These are phyloP conservation scores for Ganoderma meredithae DNA, from an alignment of 1,284 basidiomycete species.

Conservation along the genomic window DNA sequence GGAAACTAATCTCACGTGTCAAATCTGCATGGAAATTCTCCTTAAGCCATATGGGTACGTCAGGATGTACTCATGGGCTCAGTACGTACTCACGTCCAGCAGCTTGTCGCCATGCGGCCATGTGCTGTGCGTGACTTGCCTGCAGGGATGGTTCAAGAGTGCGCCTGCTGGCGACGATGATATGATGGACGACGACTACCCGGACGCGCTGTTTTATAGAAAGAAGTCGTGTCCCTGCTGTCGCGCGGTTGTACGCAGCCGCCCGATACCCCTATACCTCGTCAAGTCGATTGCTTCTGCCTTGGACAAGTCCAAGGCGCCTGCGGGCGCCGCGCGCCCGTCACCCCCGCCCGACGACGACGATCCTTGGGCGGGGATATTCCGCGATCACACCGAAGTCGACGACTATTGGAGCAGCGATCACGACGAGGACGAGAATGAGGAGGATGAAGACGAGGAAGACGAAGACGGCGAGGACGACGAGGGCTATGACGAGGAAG, in stretches of 20 bases:
- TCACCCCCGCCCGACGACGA: conserved; percentile 45
- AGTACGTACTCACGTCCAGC: conserved; percentile 6
- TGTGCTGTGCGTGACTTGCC: conserved; percentile 68
- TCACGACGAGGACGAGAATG: conserved; percentile 45
- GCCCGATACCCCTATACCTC: conserved; percentile 72
- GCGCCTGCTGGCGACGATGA: conserved; percentile 64
- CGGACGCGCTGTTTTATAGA: conserved; percentile 59
- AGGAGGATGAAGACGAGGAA: conserved; percentile 44
- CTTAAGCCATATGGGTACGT: conserved; percentile 69
- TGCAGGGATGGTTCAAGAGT: conserved; percentile 78
- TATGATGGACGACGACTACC: conserved; percentile 58
- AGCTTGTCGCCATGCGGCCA: conserved; percentile 80
- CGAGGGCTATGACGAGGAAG: conserved; percentile 39
- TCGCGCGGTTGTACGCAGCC: conserved; percentile 58
- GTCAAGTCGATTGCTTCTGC: conserved; percentile 64
- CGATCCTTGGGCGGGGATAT: conserved; percentile 75
- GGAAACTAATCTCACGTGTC: conserved; percentile 68
- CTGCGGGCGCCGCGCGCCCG: conserved; percentile 35
- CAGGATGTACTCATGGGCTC: neutral
- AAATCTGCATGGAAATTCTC: conserved; percentile 77
- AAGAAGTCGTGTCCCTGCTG: conserved; percentile 78
- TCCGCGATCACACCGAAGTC: conserved; percentile 52
- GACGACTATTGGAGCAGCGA: conserved; percentile 51
- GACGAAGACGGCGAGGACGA: conserved; percentile 44
- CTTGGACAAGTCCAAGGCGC: conserved; percentile 51